These are phyloP conservation scores for Ganoderma sp. DNA, from an alignment of 1,284 basidiomycete species.

Conservation along the genomic window DNA sequence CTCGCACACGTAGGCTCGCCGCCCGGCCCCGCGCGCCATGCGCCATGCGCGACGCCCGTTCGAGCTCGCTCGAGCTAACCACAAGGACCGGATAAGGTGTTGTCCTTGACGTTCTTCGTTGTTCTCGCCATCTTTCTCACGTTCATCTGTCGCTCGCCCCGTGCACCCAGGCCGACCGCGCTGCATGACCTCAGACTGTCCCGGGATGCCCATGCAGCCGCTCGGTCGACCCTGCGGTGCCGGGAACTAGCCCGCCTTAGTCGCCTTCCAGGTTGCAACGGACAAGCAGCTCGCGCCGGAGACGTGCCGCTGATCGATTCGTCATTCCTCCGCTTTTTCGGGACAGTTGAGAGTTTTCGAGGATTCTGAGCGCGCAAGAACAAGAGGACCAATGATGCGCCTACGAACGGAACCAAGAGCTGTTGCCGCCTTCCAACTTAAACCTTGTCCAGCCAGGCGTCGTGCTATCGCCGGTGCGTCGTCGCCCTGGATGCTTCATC, in stretches of 20 bases:
- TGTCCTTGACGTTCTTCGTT: slow-evolving; percentile 15
- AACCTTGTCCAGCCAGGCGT: background rate
- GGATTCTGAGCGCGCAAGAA: background rate
- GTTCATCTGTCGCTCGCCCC: slow-evolving; percentile 22
- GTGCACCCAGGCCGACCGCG: background rate
- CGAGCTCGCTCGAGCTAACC: slow-evolving; percentile 13
- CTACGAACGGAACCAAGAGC: background rate
- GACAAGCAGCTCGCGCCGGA: background rate
- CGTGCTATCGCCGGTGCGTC: background rate
- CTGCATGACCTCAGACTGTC: background rate
- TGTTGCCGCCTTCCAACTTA: background rate
- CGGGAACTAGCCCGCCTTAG: background rate
- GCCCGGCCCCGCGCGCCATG: background rate
- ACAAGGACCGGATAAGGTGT: slow-evolving; percentile 13
- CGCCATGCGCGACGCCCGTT: background rate
- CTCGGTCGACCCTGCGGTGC: background rate
- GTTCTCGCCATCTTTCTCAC: slow-evolving; percentile 23
- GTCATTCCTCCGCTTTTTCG: background rate
- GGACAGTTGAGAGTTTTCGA: background rate
- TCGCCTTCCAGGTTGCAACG: background rate
- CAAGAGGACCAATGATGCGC: background rate
- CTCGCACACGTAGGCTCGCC: background rate
- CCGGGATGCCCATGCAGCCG: background rate
- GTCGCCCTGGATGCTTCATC: background rate
- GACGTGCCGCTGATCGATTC: background rate